Evolutionary conservation across 805 yeast species (phyloP), one percentile per base, ranked within the genome.

Genomic region (Kodamaea kakaduensis): DNA sequence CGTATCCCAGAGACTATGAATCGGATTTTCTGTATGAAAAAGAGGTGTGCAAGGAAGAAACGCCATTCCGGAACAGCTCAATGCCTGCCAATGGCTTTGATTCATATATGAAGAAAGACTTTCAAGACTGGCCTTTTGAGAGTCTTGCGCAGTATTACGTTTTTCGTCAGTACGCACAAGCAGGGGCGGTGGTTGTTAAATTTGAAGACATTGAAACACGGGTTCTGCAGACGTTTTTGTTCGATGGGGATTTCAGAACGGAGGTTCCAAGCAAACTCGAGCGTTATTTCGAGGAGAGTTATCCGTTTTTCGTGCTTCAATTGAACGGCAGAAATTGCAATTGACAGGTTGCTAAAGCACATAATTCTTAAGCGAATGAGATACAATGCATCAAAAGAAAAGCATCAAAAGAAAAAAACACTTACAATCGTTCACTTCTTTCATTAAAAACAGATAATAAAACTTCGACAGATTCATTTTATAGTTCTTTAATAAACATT

Each of bases 81-180:
- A n/a, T n/a, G n/a, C n/a, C n/a, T n/a, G n/a, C n/a, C n/a, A n/a
- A n/a, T n/a, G n/a, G n/a, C n/a, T n/a, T n/a, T n/a, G n/a, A n/a
- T n/a, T n/a, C n/a, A n/a, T n/a, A n/a, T n/a, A n/a, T n/a, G n/a
- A n/a, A n/a, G n/a, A n/a, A n/a, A n/a, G n/a, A 25, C n/a, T n/a
- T 25, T 12, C 13, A 13, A 14, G 18, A 18, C 16, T 34, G 37
- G 37, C 31, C 12, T n/a, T 34, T 34, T 22, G 32, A 20, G 10
- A 26, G 21, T 26, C 22, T 26, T 21, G 14, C 31, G 4, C 21
- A 32, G 18, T 21, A 26, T 21, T 13, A 12, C 6, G 25, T 15
- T 17, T 34, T 34, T 17, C 20, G 13, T 13, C 14, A 26, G 17
- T 9, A 17, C 10, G 29, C 26, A 6, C 32, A 18, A 9, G 10